These are phyloP conservation scores for Venturia effusa DNA, from an alignment of 2,329 filamentous ascomycete species.

Conservation along the genomic window DNA sequence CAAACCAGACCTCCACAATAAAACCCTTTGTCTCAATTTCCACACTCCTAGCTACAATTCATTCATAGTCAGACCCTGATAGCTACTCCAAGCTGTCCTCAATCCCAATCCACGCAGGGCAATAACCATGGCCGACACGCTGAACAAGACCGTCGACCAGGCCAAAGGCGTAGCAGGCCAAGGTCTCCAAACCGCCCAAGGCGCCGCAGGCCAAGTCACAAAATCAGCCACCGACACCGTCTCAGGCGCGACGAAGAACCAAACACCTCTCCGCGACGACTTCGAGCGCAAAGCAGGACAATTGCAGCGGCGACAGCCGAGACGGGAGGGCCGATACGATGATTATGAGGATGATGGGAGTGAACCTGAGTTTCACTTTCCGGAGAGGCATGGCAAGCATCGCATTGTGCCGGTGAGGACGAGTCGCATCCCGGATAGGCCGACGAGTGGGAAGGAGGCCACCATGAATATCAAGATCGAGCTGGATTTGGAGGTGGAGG, in stretches of 20 bases:
- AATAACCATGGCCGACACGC: neutral
- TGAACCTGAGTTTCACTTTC: constrained; percentile 25
- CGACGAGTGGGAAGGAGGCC: constrained; percentile 25
- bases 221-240: neutral
- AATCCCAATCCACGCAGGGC: no score
- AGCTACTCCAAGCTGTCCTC: no score
- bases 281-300: neutral
- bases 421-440: constrained; percentile 29
- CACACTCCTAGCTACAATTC: no score
- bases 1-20: neutral
- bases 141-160: neutral
- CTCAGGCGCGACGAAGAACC: neutral
- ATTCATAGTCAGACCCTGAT: no score
- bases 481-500: constrained; percentile 10
- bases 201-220: neutral
- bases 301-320: constrained; percentile 10
- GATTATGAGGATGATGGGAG: constrained; percentile 22
- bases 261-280: neutral
- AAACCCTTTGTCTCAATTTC: neutral
- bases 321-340: constrained; percentile 10
- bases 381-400: constrained; percentile 13
- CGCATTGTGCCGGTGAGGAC: constrained; percentile 23
- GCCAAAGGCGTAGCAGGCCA: neutral
- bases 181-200: neutral
- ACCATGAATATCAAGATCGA: constrained; percentile 32